Base-by-base conservation (phyloP, 225 moss, liverwort and hornwort genomes). In the Bryoerythrophyllum caledonicum region DNA sequence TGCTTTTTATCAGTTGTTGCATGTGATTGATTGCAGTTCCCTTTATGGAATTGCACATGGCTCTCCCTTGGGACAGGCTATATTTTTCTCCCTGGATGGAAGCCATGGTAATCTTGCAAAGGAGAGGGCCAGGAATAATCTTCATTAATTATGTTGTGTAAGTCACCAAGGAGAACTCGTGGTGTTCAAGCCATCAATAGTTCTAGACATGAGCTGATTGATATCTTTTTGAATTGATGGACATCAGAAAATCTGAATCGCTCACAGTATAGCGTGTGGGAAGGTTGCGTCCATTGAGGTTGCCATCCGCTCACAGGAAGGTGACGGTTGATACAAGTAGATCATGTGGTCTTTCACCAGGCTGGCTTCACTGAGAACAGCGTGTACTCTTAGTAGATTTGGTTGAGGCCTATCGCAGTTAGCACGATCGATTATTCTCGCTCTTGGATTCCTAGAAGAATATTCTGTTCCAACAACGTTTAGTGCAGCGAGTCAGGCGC, bases 211-310 rank as follows among this genome's bases (percentile, higher is more conserved):
- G 3, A 26, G 41, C 56, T 26, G 7, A 71, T 57, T 27, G 55
- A 6, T 27, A 25, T 19, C 27, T 19, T 58, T 40, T 26, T 19
- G 24, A 19, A 57, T 19, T 17, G 25, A 6, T 17, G 16, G 38
- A 56, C 56, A 56, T 10, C 24, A 35, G 8, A n/a, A n/a, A n/a
- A n/a, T n/a, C n/a, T n/a, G n/a, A 37, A 10, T 38, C 23, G 25
- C 32, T 51, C 11, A 30, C 46, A 28, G 41, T 35, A 54, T 20
- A 53, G 25, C 66, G 20, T 68, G 19, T 28, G 20, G n/a, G 34
- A 65, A 41, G 74, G 74, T 38, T 65, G 55, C 55, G 55, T 65
- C 53, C 7, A 19, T 64, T 64, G 74, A 64, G 24, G 24, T 60
- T 64, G 35, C 34, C 53, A 35, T 32, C 8, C 35, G 14, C 28